Percentiles rank a stretch among this genome's conserved stretches.
Evolutionary conservation across 2,329 filamentous ascomycete species (phyloP).

Genomic region (Ophiostoma sp.): DNA sequence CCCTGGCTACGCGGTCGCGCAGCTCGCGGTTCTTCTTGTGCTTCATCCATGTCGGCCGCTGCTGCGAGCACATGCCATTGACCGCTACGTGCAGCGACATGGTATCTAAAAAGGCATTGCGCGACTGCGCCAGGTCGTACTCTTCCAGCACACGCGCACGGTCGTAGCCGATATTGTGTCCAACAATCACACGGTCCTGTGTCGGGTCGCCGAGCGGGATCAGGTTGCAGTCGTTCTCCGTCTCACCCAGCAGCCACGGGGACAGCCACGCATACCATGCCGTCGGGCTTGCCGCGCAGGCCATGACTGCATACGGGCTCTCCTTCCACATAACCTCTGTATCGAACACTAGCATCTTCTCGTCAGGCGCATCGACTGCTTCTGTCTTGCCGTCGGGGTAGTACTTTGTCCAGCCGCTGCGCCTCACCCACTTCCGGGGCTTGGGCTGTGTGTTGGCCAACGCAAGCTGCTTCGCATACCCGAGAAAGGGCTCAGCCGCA

Average conservation of each 20-base stretch:
- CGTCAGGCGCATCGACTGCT: slow-evolving; percentile 68
- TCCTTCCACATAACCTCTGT: slow-evolving; percentile 96
- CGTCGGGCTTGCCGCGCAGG: slow-evolving; percentile 81
- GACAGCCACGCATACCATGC: slow-evolving; percentile 98
- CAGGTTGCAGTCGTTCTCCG: slow-evolving; percentile 69
- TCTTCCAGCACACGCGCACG: slow-evolving; percentile 83
- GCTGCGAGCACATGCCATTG: slow-evolving; percentile 97
- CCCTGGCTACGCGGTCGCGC: slow-evolving; percentile 69
- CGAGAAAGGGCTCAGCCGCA: slow-evolving; percentile 77
- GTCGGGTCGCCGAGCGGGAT: slow-evolving; percentile 78
- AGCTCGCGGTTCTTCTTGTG: slow-evolving; percentile 86
- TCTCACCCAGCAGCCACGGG: slow-evolving; percentile 85
- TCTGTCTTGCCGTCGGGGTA: slow-evolving; percentile 65
- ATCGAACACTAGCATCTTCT: slow-evolving; percentile 82
- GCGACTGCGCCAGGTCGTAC: slow-evolving; percentile 75
- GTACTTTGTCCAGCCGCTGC: slow-evolving; percentile 95
- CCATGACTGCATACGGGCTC: slow-evolving; percentile 91
- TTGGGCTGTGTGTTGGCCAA: slow-evolving; percentile 53
- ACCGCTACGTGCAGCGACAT: slow-evolving; percentile 98
- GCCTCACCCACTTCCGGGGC: slow-evolving; percentile 66
- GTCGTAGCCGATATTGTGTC: slow-evolving; percentile 95
- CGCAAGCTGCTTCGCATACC: slow-evolving; percentile 68
- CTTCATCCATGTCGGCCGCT: slow-evolving; percentile 95
- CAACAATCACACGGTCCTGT: slow-evolving; percentile 72
- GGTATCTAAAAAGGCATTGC: slow-evolving; percentile 86